A percentile compares a stretch with the other conserved stretches of the same genome.
phyloP scores from a whole-genome alignment of 495 filamentous ascomycete genomes.

The Penicillium pancosmium region DNA sequence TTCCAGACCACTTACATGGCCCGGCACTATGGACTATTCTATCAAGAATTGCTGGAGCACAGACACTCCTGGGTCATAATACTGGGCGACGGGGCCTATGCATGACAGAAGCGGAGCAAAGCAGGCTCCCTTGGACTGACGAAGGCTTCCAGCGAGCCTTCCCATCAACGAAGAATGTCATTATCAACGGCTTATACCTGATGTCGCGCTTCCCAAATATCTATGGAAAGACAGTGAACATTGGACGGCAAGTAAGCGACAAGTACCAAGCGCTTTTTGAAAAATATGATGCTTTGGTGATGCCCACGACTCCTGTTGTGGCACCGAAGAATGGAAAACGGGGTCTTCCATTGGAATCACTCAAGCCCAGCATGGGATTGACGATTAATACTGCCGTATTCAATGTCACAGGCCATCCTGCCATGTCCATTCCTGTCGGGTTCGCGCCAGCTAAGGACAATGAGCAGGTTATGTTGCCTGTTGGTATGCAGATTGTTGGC shows the following conservation, averaged over 20 bases:
- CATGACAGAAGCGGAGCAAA: slow-evolving; percentile 42
- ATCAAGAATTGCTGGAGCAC: slow-evolving; percentile 43
- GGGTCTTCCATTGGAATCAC: slow-evolving; percentile 41
- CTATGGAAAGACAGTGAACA: slow-evolving; percentile 45
- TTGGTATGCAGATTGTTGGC: slow-evolving; percentile 62
- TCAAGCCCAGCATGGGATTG: slow-evolving; percentile 46
- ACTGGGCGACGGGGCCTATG: slow-evolving; percentile 41
- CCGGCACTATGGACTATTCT: slow-evolving; percentile 55
- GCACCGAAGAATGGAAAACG: slow-evolving; percentile 40
- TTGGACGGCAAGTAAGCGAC: slow-evolving; percentile 45
- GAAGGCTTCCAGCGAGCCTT: slow-evolving; percentile 38
- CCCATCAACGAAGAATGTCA: slow-evolving; percentile 46
- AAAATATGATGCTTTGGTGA: slow-evolving; percentile 49
- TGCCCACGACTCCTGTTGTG: slow-evolving; percentile 50
- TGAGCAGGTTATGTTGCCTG: slow-evolving; percentile 49
- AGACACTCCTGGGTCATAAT: slow-evolving; percentile 42
- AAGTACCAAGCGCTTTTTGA: slow-evolving; percentile 46
- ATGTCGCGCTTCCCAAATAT: slow-evolving; percentile 39
- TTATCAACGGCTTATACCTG: slow-evolving; percentile 46
- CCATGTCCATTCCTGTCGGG: slow-evolving; percentile 57
- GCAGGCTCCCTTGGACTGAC: slow-evolving; percentile 35
- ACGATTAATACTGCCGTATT: slow-evolving; percentile 59
- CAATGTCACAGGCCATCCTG: slow-evolving; percentile 61
- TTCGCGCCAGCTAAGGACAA: slow-evolving; percentile 48
- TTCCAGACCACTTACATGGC: slow-evolving; percentile 53